A percentile compares a stretch with the other conserved stretches of the same genome.
phyloP scores from a whole-genome alignment of 345 rosid genomes.

The Moringa oleifera region DNA sequence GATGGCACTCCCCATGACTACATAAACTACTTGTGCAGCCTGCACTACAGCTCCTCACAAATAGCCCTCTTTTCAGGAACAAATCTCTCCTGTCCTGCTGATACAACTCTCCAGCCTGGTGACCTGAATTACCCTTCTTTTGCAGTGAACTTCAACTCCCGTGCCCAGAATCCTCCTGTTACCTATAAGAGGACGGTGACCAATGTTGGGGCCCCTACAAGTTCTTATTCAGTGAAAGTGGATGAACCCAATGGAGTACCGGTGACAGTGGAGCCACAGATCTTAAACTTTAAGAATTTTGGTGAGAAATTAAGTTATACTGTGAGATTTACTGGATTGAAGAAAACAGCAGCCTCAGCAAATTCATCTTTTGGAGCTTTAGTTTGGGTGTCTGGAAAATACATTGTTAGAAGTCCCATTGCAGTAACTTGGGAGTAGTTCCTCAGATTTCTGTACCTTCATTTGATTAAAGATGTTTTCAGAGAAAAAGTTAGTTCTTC shows the following conservation, averaged over 20 bases:
- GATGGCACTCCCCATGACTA: slow-evolving; percentile 27
- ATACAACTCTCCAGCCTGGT: slow-evolving; percentile 19
- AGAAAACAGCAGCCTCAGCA: slow-evolving; percentile 3
- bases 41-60: slow-evolving; percentile 33
- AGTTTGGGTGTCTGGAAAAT: slow-evolving; percentile 49
- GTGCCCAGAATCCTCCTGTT: slow-evolving; percentile 8
- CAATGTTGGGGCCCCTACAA: slow-evolving; percentile 32
- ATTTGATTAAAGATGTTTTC: too few species aligned
- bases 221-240: slow-evolving; percentile 31
- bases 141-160: slow-evolving; percentile 29
- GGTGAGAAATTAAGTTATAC: slow-evolving; percentile 54
- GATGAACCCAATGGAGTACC: slow-evolving; percentile 36
- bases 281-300: slow-evolving; percentile 25
- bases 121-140: slow-evolving; percentile 63
- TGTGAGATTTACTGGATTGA: slow-evolving; percentile 29
- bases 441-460: too few species aligned
- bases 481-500: too few species aligned
- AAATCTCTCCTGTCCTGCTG: slow-evolving; percentile 26
- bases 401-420: slow-evolving; percentile 58
- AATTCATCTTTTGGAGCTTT: slow-evolving; percentile 50
- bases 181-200: slow-evolving; percentile 36
- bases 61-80: slow-evolving; percentile 20
- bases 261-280: slow-evolving; percentile 30
- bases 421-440: slow-evolving; percentile 50
- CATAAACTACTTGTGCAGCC: slow-evolving; percentile 43